Conservation (phyloP, 345 rosid species). For the Rubroshorea leprosula region DNA sequence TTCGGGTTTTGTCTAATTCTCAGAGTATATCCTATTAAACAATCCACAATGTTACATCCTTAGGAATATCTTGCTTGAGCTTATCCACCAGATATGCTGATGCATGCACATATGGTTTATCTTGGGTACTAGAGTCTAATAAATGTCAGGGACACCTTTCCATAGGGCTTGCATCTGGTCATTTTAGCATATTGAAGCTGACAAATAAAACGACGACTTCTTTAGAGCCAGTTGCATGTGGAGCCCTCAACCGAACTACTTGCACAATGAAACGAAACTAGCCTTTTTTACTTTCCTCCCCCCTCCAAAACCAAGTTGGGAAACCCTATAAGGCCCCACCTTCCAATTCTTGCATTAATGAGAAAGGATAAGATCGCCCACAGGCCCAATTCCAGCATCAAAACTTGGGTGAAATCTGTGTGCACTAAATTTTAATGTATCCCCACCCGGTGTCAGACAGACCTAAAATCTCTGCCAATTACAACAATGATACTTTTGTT, state of each 20-base stretch:
- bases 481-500: too few relatives aligned
- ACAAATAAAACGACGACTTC: not conserved
- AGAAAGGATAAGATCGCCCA: too few relatives aligned
- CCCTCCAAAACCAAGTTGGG: too few relatives aligned
- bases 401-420: not conserved
- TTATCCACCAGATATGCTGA: too few relatives aligned
- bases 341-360: too few relatives aligned
- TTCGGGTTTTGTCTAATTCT: too few relatives aligned
- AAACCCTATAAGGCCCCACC: too few relatives aligned
- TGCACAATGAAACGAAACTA: slow-evolving; percentile 6
- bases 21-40: too few relatives aligned
- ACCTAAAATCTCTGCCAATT: too few relatives aligned
- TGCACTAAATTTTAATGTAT: not conserved
- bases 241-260: slow-evolving; percentile 10
- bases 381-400: not conserved
- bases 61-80: too few relatives aligned
- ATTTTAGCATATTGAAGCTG: not conserved
- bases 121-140: not conserved
- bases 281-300: too few relatives aligned
- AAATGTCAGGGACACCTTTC: not conserved
- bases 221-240: not conserved
- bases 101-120: not conserved
- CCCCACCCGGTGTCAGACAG: not conserved
- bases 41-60: too few relatives aligned
- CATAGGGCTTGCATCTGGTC: slow-evolving; percentile 9